These are phyloP conservation scores for Cryptococcus deneoformans DNA, from an alignment of 1,284 basidiomycete genomes.

Conservation along the genomic window DNA sequence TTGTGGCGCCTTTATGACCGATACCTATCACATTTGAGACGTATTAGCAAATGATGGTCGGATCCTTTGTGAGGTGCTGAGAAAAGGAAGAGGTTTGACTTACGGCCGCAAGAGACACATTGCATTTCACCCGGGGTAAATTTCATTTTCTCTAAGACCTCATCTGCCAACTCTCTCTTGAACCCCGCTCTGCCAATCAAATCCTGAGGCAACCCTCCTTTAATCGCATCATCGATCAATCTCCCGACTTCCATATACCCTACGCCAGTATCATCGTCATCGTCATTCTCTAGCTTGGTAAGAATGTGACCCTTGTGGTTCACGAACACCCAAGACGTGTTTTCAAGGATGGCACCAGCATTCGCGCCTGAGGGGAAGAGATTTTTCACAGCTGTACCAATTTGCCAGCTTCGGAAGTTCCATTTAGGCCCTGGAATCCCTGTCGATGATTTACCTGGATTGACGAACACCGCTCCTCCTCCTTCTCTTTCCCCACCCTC, in stretches of 20 bases:
- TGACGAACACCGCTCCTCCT: constrained; percentile 6
- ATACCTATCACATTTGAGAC: neutral
- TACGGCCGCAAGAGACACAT: constrained; percentile 6
- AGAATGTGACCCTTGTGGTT: constrained; percentile 21
- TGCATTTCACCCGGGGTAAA: constrained; percentile 2
- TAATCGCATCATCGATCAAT: constrained; percentile 17
- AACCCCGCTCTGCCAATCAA: constrained; percentile 28
- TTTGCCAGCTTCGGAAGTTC: constrained; percentile 37
- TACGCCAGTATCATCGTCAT: constrained; percentile 30
- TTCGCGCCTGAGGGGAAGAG: constrained; percentile 23
- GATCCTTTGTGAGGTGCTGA: neutral
- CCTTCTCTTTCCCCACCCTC: no score
- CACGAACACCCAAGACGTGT: constrained; percentile 21
- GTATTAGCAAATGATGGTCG: neutral
- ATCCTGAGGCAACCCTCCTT: constrained; percentile 18
- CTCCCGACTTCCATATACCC: constrained; percentile 19
- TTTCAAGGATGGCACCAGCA: constrained; percentile 7
- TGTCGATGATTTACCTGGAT: constrained; percentile 9
- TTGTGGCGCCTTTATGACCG: neutral
- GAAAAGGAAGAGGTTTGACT: neutral
- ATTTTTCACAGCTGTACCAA: constrained; percentile 26
- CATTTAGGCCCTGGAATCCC: constrained; percentile 29
- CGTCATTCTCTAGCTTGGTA: constrained; percentile 18
- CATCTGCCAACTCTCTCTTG: constrained; percentile 6
- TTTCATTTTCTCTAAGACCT: constrained; percentile 11